Base-by-base conservation (phyloP, 768 basidiomycete genomes). In the Mycena filopes region DNA sequence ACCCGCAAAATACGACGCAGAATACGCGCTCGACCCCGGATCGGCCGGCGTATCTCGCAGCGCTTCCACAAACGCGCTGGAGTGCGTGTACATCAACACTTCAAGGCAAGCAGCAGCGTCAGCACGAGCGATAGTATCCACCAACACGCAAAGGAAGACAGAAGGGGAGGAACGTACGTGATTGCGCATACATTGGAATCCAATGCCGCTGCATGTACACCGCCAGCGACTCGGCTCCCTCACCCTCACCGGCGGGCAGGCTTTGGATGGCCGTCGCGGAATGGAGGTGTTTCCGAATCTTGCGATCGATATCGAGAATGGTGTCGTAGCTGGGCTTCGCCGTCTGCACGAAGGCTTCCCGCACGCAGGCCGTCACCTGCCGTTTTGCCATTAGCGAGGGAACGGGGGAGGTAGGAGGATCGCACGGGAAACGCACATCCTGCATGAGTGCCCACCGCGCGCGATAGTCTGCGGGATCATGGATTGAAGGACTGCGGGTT, bases 1-100 rank as follows among this genome's bases (percentile, higher is more conserved):
- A 18, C 81, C 80, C 7, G 84, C 82, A 23, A 84, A 76, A 67
- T 82, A 81, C 13, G 83, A 84, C 13, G 83, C 81, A 0, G 84
- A 80, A 45, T 82, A 84, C 8, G 81, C 77, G 65, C 81, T 83
- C 29, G 78, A 73, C 12, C 84, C 76, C 10, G 83, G 83, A 60
- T 83, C 82, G 20, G 71, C 71, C 21, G 83, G 82, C 46, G 78
- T 75, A 43, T 83, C 82, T 20, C 80, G 73, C 60, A 84, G 73
- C 1, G 83, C 82, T 47, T 82, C 80, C 0, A 82, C 79, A 54
- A 84, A 83, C 72, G 79, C 83, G 25, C 79, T 81, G 63, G 79
- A 76, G 63, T 84, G 83, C 47, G 84, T 78, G 65, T 77, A 77
- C 26, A 84, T 63, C 76, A 84, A 77, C 41, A 79, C 83, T 84